A percentile compares a stretch with the other conserved stretches of the same genome.
These are phyloP conservation scores for Sinapis alba DNA, from an alignment of 441 rosid genomes.

Conservation along the genomic window DNA sequence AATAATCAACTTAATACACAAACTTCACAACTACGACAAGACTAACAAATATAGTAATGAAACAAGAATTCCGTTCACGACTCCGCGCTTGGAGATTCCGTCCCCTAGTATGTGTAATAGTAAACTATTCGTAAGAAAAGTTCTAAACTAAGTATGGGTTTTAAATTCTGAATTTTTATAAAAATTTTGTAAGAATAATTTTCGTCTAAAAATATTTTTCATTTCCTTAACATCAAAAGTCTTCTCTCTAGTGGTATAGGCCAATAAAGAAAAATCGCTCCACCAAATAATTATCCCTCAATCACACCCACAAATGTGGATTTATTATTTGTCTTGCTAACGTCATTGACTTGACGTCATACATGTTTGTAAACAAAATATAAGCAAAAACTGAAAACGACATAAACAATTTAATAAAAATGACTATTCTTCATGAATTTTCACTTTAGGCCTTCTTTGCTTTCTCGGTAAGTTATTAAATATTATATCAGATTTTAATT, in stretches of 20 bases:
- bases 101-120: too few relatives aligned
- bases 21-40: too few relatives aligned
- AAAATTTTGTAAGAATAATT: neutral
- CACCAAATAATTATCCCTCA: neutral
- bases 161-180: neutral
- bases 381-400: conserved; percentile 1
- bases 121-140: too few relatives aligned
- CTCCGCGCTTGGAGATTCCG: too few relatives aligned
- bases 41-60: too few relatives aligned
- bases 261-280: neutral
- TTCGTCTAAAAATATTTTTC: neutral
- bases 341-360: neutral
- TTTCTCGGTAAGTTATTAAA: too few relatives aligned
- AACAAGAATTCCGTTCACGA: too few relatives aligned
- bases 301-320: neutral
- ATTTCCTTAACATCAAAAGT: neutral
- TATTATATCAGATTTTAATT: neutral
- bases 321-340: neutral
- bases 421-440: neutral
- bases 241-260: neutral
- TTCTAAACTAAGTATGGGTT: neutral
- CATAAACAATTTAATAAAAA: neutral
- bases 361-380: neutral
- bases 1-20: too few relatives aligned
- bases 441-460: neutral